Evolutionary conservation across 345 rosid species (phyloP).

Genomic region (Cardamine resedifolia): DNA sequence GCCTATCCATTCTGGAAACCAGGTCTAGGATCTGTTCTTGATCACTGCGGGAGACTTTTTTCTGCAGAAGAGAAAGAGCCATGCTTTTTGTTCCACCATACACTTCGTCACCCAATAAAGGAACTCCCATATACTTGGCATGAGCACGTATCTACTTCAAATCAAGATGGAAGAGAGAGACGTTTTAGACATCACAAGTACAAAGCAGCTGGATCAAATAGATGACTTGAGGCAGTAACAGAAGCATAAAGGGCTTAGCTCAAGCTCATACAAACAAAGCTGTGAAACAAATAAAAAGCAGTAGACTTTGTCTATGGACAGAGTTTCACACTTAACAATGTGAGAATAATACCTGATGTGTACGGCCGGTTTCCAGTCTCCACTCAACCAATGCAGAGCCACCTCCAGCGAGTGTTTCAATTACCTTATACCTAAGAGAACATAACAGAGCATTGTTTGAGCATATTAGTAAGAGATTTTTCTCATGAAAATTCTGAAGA

Average conservation of each 20-base stretch:
- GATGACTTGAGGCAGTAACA: neutral
- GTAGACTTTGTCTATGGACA: too few relatives aligned
- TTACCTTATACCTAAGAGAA: conserved; percentile 70
- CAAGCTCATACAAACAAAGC: neutral
- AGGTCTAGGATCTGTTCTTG: conserved; percentile 46
- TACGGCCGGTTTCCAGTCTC: conserved; percentile 97
- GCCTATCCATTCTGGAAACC: conserved; percentile 74
- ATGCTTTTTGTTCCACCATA: conserved; percentile 80
- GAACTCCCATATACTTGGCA: conserved; percentile 78
- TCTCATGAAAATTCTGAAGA: neutral
- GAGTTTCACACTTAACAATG: too few relatives aligned
- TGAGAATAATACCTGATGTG: conserved; percentile 78
- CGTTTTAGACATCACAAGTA: conserved; percentile 4
- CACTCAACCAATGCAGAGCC: conserved; percentile 89
- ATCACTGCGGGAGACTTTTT: conserved; percentile 45
- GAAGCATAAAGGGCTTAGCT: neutral
- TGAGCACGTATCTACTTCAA: conserved; percentile 83
- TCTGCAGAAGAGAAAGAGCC: conserved; percentile 75
- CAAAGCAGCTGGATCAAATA: conserved; percentile 1
- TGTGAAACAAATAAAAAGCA: neutral
- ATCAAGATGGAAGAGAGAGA: conserved; percentile 20
- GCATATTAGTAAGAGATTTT: conserved; percentile 2
- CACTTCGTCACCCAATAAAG: conserved; percentile 83
- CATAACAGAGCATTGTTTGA: neutral
- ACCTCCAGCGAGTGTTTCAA: conserved; percentile 76